A percentile compares a stretch with the other conserved stretches of the same genome.
phyloP scores from a whole-genome alignment of 176 grass and related monocot genomes.

The Avena atlantica region DNA sequence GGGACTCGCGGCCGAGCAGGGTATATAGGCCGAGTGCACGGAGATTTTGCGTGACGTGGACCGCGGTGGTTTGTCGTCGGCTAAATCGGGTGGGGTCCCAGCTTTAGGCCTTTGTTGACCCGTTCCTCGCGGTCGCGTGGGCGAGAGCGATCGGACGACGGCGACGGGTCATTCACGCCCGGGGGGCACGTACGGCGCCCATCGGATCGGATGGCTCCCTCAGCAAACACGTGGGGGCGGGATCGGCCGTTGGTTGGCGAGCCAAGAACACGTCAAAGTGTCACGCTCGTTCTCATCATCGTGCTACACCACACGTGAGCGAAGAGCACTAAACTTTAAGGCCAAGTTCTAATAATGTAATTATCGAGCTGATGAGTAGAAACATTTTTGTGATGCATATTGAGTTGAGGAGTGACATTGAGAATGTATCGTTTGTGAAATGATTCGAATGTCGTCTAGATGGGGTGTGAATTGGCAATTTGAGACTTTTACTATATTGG shows the following conservation, averaged over 20 bases:
- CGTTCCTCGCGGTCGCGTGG: constrained; percentile 5
- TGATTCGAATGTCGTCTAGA: too few relatives aligned
- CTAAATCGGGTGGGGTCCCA: constrained; percentile 53
- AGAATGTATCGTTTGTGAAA: too few relatives aligned
- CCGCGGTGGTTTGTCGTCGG: not conserved
- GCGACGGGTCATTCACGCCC: not conserved
- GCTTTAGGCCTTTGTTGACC: constrained; percentile 47
- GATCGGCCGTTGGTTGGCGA: not conserved
- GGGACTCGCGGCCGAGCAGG: not conserved
- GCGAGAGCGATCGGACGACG: not conserved
- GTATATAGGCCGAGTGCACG: constrained; percentile 38
- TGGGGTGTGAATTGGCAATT: too few relatives aligned
- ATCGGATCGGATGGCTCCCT: not conserved
- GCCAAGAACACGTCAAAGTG: not conserved
- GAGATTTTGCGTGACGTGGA: not conserved
- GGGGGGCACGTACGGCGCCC: not conserved
- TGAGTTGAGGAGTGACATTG: too few relatives aligned
- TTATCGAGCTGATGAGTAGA: too few relatives aligned
- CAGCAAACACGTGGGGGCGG: not conserved
- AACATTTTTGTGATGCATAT: too few relatives aligned
- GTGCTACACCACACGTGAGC: not conserved
- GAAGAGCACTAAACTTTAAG: too few relatives aligned
- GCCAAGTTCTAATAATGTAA: too few relatives aligned
- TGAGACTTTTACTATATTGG: too few relatives aligned
- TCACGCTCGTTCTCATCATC: not conserved